A percentile compares a stretch with the other conserved stretches of the same genome.
Conservation (phyloP, 495 filamentous ascomycete species). For the Chaetomium cochliodes region DNA sequence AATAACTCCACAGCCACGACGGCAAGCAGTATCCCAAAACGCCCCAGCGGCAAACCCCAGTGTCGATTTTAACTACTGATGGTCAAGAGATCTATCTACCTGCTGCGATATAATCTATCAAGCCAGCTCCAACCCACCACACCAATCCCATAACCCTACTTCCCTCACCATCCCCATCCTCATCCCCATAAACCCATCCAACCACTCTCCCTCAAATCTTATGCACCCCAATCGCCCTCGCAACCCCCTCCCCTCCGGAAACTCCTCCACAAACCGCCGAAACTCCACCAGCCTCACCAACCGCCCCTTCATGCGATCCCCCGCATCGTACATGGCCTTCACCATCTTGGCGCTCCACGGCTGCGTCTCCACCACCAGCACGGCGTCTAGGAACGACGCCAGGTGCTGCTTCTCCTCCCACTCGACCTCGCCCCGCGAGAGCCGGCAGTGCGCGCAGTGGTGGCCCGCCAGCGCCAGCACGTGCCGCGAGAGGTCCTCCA, state of each 20-base stretch:
- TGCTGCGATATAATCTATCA: background rate
- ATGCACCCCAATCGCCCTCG: constrained; percentile 4
- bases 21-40: background rate
- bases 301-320: constrained; percentile 8
- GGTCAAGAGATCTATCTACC: background rate
- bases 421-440: background rate
- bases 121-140: background rate
- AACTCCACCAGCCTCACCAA: constrained; percentile 3
- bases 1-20: background rate
- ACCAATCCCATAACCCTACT: background rate
- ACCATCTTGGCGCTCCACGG: constrained; percentile 16
- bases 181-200: background rate
- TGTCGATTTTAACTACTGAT: background rate
- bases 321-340: constrained; percentile 19
- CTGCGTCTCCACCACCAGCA: constrained; percentile 8
- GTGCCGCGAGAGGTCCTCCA: constrained; percentile 6
- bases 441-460: constrained; percentile 5
- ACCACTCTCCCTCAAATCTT: background rate
- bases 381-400: constrained; percentile 9
- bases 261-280: constrained; percentile 2
- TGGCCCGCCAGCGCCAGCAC: background rate
- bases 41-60: background rate
- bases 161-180: background rate
- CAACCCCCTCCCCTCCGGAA: background rate
- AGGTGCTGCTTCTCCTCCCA: constrained; percentile 9